These are phyloP conservation scores for Skeletonema potamos DNA, from an alignment of 108 stramenopile genomes.

Conservation along the genomic window DNA sequence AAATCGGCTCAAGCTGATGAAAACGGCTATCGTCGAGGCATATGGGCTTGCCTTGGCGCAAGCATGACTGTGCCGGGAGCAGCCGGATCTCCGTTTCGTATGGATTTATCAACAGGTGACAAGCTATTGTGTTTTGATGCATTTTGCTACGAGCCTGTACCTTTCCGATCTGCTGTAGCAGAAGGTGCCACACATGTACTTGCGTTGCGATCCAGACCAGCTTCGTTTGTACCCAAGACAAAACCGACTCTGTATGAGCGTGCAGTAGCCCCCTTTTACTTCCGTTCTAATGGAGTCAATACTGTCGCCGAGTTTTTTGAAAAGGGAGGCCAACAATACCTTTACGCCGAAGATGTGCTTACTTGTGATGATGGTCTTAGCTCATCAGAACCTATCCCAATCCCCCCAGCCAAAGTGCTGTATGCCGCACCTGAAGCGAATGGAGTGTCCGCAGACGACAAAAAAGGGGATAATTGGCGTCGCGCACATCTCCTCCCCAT, in stretches of 20 bases:
- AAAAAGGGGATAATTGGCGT: conserved; percentile 50
- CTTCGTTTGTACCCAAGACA: conserved; percentile 57
- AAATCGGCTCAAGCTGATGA: conserved; percentile 32
- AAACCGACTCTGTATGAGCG: conserved; percentile 72
- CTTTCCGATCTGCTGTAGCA: conserved; percentile 74
- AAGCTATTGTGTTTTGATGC: conserved; percentile 65
- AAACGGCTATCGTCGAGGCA: conserved; percentile 51
- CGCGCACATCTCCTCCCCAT: conserved; percentile 71
- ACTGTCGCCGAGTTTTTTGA: conserved; percentile 73
- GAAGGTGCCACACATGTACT: conserved; percentile 84
- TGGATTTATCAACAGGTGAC: conserved; percentile 43
- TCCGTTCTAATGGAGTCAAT: conserved; percentile 57
- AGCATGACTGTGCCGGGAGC: conserved; percentile 88
- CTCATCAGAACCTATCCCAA: conserved; percentile 40
- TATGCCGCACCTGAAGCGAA: conserved; percentile 50
- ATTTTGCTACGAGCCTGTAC: conserved; percentile 83
- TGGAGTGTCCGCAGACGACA: neutral
- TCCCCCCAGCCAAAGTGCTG: conserved; percentile 72
- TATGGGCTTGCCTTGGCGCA: conserved; percentile 78
- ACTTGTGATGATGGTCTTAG: conserved; percentile 61
- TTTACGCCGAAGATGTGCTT: conserved; percentile 79
- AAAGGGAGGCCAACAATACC: conserved; percentile 79
- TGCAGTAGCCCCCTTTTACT: conserved; percentile 72
- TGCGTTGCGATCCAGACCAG: conserved; percentile 63
- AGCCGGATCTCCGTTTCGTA: conserved; percentile 61